Conservation (phyloP, 345 rosid species). For the Arabidopsis arenosa region DNA sequence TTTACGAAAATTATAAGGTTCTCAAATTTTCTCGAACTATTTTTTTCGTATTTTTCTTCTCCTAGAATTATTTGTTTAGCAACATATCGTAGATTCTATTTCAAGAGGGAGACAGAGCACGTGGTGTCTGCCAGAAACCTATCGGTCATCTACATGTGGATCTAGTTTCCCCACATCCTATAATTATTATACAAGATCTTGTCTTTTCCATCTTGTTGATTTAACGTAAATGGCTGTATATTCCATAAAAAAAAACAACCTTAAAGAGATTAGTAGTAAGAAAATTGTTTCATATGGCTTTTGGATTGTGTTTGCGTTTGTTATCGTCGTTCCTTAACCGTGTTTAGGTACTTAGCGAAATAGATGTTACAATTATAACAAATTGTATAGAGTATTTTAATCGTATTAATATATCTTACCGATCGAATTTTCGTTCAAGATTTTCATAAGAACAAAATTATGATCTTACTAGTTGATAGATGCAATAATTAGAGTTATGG, state of each 20-base stretch:
- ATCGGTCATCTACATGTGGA: slow-evolving; percentile 42
- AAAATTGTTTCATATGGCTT: background rate
- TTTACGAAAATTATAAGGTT: slow-evolving; percentile 19
- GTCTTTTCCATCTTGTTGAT: slow-evolving; percentile 29
- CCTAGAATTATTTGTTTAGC: slow-evolving; percentile 7
- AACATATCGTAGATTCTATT: slow-evolving; percentile 24
- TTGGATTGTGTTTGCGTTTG: background rate
- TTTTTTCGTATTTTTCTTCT: background rate
- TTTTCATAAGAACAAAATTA: background rate
- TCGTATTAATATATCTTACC: background rate
- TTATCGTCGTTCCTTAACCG: background rate
- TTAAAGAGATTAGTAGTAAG: background rate
- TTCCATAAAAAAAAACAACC: background rate
- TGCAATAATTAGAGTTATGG: background rate
- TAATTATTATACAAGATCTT: slow-evolving; percentile 36
- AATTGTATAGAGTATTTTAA: background rate
- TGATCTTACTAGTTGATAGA: background rate
- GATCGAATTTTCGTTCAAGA: background rate
- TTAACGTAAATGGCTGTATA: background rate
- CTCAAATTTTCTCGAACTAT: background rate
- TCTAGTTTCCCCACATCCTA: slow-evolving; percentile 34
- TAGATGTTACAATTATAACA: background rate
- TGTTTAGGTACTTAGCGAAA: background rate
- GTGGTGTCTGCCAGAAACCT: slow-evolving; percentile 20
- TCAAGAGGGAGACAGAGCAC: slow-evolving; percentile 26